Conservation (phyloP, 306 rosid species). For the Vicia sativa region DNA sequence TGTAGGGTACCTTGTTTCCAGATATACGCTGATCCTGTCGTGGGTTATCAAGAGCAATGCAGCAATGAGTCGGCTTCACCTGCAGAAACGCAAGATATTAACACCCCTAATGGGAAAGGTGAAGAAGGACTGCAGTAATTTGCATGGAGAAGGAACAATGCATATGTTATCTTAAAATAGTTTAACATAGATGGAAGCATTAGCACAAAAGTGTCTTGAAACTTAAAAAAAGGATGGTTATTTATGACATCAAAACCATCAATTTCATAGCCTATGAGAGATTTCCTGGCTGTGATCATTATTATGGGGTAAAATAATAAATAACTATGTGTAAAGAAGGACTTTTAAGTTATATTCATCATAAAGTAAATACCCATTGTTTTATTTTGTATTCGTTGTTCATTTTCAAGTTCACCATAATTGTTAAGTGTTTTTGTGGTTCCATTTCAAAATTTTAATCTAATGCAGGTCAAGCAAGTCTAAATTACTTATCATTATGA, state of each 20-base stretch:
- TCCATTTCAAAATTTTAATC: no score
- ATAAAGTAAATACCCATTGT: constrained; percentile 12
- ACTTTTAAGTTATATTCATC: background rate
- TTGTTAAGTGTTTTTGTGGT: background rate
- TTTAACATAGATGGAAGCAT: background rate
- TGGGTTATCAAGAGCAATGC: constrained; percentile 46
- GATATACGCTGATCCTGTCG: constrained; percentile 40
- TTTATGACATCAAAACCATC: constrained; percentile 26
- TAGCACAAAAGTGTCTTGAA: constrained; percentile 1
- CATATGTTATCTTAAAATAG: constrained; percentile 13
- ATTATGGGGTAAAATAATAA: background rate
- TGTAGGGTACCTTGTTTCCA: constrained; percentile 49
- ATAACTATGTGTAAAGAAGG: constrained; percentile 24
- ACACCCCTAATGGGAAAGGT: constrained; percentile 43
- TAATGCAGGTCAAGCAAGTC: no score
- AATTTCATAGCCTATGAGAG: constrained; percentile 7
- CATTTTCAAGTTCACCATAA: background rate
- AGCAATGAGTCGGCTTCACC: constrained; percentile 49
- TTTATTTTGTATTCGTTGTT: background rate
- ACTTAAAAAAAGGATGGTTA: constrained; percentile 7
- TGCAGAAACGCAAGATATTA: constrained; percentile 34
- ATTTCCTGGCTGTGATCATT: constrained; percentile 1
- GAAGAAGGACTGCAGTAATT: constrained; percentile 36
- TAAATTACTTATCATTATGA: no score
- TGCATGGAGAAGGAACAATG: constrained; percentile 28